Percentiles rank a stretch among this genome's conserved stretches.
Evolutionary conservation across 306 rosid genomes (phyloP).

Genomic region (Acacia crassicarpa): DNA sequence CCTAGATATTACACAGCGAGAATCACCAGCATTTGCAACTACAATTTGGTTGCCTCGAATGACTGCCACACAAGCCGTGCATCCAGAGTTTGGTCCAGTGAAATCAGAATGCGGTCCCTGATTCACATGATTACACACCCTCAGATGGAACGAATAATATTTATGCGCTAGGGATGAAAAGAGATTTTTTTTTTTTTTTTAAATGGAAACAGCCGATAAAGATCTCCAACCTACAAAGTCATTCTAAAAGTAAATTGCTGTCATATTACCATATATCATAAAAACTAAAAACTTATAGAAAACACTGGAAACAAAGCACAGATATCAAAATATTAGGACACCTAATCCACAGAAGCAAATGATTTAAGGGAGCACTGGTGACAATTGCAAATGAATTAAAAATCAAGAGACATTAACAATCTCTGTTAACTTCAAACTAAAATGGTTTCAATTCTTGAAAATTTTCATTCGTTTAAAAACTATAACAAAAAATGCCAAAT

Average conservation of each 20-base stretch:
- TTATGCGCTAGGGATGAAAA: not conserved
- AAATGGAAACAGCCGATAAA: slow-evolving; percentile 15
- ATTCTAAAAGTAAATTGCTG: slow-evolving; percentile 7
- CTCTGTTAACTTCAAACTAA: not conserved
- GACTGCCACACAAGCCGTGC: slow-evolving; percentile 95
- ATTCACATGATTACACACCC: slow-evolving; percentile 35
- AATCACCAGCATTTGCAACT: slow-evolving; percentile 98
- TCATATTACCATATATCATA: slow-evolving; percentile 1
- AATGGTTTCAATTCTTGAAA: not conserved
- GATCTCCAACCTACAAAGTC: not conserved
- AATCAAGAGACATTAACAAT: not conserved
- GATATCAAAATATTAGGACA: slow-evolving; percentile 15
- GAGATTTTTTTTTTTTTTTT: not conserved
- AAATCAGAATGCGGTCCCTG: slow-evolving; percentile 98
- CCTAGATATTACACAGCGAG: slow-evolving; percentile 88
- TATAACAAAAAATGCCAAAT: not conserved
- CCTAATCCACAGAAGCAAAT: slow-evolving; percentile 7
- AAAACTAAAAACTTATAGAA: not conserved
- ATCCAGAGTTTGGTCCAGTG: slow-evolving; percentile 79
- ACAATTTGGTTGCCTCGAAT: slow-evolving; percentile 66
- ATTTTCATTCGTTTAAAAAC: not conserved
- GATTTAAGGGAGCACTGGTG: slow-evolving; percentile 14
- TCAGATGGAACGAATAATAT: slow-evolving; percentile 32
- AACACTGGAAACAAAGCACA: slow-evolving; percentile 12
- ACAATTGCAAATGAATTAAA: not conserved